phyloP scores from a whole-genome alignment of 1,284 basidiomycete genomes.

The Fomitopsis palustris region DNA sequence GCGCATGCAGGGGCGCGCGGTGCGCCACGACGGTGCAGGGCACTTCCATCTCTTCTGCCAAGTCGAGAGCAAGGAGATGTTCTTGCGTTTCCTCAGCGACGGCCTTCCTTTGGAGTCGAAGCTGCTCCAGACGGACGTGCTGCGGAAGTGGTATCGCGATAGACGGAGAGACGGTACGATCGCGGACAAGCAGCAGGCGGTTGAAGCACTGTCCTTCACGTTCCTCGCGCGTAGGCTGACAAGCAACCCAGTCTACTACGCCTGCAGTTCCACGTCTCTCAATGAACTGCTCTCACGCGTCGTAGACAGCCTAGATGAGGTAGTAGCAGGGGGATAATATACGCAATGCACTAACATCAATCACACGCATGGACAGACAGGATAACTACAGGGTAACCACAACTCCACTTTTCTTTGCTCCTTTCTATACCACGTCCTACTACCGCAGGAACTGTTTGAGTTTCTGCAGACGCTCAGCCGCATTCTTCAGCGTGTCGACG shows the following conservation, averaged over 20 bases:
- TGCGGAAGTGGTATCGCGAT: constrained; percentile 52
- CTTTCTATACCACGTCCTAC: background rate
- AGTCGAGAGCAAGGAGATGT: constrained; percentile 74
- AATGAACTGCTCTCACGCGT: constrained; percentile 66
- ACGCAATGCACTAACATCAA: background rate
- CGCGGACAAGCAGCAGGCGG: constrained; percentile 60
- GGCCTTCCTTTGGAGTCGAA: constrained; percentile 89
- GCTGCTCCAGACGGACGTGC: constrained; percentile 51
- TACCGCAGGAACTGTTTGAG: constrained; percentile 64
- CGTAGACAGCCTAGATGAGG: constrained; percentile 55
- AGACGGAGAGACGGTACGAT: constrained; percentile 38
- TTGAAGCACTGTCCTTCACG: constrained; percentile 81
- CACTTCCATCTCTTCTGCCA: constrained; percentile 88
- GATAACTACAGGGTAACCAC: background rate
- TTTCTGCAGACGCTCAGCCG: constrained; percentile 72
- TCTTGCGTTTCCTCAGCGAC: constrained; percentile 78
- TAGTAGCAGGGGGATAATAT: constrained; percentile 6
- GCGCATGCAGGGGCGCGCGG: constrained; percentile 88
- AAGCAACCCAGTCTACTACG: constrained; percentile 89
- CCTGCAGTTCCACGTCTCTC: constrained; percentile 39
- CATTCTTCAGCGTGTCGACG: constrained; percentile 72
- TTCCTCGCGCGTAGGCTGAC: constrained; percentile 71
- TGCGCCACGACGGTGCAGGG: constrained; percentile 59
- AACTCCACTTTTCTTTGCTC: background rate
- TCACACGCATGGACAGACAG: background rate